A percentile compares a stretch with the other conserved stretches of the same genome.
These are phyloP conservation scores for Thielaviopsis euricoi DNA, from an alignment of 2,329 filamentous ascomycete genomes.

Conservation along the genomic window DNA sequence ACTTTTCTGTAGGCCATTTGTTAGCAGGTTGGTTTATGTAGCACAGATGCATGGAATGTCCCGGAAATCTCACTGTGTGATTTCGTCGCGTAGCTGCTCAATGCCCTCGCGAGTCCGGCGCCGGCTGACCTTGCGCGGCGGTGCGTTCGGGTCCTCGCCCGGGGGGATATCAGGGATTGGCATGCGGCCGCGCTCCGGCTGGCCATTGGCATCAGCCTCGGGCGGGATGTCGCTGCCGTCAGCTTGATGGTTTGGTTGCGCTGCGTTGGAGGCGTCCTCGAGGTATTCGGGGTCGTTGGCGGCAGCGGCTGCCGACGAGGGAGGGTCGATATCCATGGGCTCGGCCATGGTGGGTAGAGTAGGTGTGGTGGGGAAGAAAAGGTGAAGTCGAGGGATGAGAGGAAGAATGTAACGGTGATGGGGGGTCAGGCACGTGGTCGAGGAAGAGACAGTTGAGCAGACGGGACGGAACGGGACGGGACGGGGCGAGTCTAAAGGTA, in stretches of 20 bases:
- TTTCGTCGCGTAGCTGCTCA: not conserved
- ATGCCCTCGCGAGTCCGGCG: not conserved
- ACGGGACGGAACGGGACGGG: too few relatives aligned
- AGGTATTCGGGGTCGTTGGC: too few relatives aligned
- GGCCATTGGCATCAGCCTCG: not conserved
- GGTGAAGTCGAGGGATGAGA: too few relatives aligned
- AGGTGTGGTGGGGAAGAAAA: too few relatives aligned
- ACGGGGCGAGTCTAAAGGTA: too few relatives aligned
- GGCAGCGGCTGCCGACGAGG: too few relatives aligned
- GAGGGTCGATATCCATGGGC: too few relatives aligned
- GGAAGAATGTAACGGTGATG: too few relatives aligned
- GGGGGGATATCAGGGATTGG: not conserved
- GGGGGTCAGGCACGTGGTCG: too few relatives aligned
- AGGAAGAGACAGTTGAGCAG: too few relatives aligned
- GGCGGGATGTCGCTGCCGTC: not conserved
- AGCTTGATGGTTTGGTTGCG: not conserved
- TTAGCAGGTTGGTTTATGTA: not conserved
- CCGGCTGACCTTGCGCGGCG: not conserved
- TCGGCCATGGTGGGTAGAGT: too few relatives aligned
- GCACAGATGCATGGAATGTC: not conserved
- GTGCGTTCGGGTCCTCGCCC: not conserved
- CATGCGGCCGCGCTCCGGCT: not conserved
- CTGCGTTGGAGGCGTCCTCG: too few relatives aligned
- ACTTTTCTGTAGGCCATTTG: constrained; percentile 58
- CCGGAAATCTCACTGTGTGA: not conserved